Evolutionary conservation across 2,329 filamentous ascomycete species (phyloP).

Genomic region (Epichloe gansuensis): DNA sequence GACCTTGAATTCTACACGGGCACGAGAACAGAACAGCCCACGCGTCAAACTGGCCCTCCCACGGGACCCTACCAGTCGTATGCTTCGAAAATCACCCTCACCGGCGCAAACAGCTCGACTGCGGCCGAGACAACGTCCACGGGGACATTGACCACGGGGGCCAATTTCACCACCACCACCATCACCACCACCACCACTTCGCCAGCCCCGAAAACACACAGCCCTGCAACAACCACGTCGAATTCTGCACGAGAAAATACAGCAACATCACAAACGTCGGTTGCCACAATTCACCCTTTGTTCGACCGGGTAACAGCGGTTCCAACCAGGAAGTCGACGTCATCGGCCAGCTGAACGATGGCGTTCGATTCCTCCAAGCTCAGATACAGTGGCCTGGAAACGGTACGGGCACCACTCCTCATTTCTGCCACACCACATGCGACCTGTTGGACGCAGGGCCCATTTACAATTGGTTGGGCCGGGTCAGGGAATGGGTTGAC

Average conservation of each 20-base stretch:
- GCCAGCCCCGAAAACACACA: slow-evolving; percentile 52
- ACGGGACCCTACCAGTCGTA: slow-evolving; percentile 34
- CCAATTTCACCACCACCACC: slow-evolving; percentile 27
- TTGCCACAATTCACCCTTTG: slow-evolving; percentile 74
- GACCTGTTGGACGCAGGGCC: slow-evolving; percentile 71
- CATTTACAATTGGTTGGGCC: slow-evolving; percentile 59
- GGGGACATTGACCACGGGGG: slow-evolving; percentile 24
- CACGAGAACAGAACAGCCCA: slow-evolving; percentile 25
- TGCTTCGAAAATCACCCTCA: slow-evolving; percentile 30
- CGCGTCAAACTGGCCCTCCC: slow-evolving; percentile 27
- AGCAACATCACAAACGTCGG: slow-evolving; percentile 71
- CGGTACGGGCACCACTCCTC: slow-evolving; percentile 31
- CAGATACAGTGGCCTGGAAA: slow-evolving; percentile 49
- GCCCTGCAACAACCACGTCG: slow-evolving; percentile 67
- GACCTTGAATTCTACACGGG: slow-evolving; percentile 25
- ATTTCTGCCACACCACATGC: slow-evolving; percentile 80
- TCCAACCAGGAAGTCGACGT: slow-evolving; percentile 64
- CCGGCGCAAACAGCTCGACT: slow-evolving; percentile 20
- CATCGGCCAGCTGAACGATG: slow-evolving; percentile 63
- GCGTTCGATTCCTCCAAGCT: slow-evolving; percentile 51
- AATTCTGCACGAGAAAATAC: slow-evolving; percentile 66
- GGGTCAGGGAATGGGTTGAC: slow-evolving; percentile 61
- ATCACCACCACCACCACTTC: slow-evolving; percentile 25
- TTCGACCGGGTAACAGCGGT: slow-evolving; percentile 55
- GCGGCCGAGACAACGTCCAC: slow-evolving; percentile 21